Conservation (phyloP, 352 stramenopile genomes). For the Phytophthora pseudosyringae region DNA sequence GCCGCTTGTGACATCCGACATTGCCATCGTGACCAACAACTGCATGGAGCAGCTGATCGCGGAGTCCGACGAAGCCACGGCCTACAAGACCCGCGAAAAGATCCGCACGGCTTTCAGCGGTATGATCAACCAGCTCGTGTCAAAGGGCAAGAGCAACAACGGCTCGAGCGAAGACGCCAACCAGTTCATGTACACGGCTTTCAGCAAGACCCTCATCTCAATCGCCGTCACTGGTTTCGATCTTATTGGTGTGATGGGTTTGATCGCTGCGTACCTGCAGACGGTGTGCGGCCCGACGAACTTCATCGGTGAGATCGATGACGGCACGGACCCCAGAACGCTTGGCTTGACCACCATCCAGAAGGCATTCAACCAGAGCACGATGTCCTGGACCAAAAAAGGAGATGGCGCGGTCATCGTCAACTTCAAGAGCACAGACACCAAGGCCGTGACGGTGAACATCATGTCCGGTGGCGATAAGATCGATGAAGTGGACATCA, state of each 20-base stretch:
- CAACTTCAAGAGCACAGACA: constrained; percentile 52
- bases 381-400: constrained; percentile 45
- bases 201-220: constrained; percentile 50
- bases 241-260: constrained; percentile 53
- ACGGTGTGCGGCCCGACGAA: constrained; percentile 63
- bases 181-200: constrained; percentile 48
- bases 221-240: constrained; percentile 59
- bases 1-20: constrained; percentile 52
- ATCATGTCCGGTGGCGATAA: constrained; percentile 53
- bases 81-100: constrained; percentile 51
- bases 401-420: constrained; percentile 47
- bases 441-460: constrained; percentile 51
- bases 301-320: constrained; percentile 64
- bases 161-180: constrained; percentile 41
- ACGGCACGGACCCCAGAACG: constrained; percentile 45
- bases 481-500: constrained; percentile 45
- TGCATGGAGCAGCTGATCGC: constrained; percentile 50
- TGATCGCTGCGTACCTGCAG: constrained; percentile 59
- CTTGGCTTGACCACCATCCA: constrained; percentile 48
- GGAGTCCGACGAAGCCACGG: constrained; percentile 35
- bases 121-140: constrained; percentile 63
- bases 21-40: constrained; percentile 51
- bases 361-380: constrained; percentile 50
- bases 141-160: constrained; percentile 39
- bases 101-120: constrained; percentile 60